Percentiles rank a stretch among this genome's conserved stretches.
These are phyloP conservation scores for Pistacia atlantica DNA, from an alignment of 345 rosid genomes.

Conservation along the genomic window DNA sequence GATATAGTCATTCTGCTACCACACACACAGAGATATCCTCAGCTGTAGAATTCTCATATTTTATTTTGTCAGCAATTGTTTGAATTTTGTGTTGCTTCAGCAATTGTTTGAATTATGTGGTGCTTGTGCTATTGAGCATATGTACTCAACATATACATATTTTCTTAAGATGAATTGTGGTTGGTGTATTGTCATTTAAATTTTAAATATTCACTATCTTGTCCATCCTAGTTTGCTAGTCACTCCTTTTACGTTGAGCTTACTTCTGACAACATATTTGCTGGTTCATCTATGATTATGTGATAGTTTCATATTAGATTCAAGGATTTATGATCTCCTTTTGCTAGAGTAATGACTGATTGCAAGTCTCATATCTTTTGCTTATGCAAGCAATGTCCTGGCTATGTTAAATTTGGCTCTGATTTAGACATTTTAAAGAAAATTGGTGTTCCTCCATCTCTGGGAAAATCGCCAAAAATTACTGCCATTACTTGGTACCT, in stretches of 20 bases:
- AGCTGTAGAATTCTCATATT: neutral
- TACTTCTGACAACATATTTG: neutral
- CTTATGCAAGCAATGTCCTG: no score
- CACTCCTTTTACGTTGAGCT: neutral
- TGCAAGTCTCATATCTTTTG: no score
- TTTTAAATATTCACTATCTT: neutral
- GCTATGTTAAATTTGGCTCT: no score
- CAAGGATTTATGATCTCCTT: no score
- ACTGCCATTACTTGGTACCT: no score
- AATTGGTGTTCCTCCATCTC: no score
- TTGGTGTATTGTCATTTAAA: neutral
- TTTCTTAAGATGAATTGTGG: neutral
- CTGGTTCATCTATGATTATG: neutral
- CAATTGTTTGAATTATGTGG: neutral
- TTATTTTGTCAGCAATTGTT: neutral
- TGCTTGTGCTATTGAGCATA: neutral
- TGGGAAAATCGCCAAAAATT: no score
- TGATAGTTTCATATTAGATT: no score
- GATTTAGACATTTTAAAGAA: no score
- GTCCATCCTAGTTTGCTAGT: neutral
- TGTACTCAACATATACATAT: neutral
- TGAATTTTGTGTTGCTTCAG: neutral
- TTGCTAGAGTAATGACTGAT: no score
- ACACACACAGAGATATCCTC: neutral
- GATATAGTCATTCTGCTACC: neutral